phyloP scores from a whole-genome alignment of 2,329 filamentous ascomycete genomes.

The Exophiala bonariae region DNA sequence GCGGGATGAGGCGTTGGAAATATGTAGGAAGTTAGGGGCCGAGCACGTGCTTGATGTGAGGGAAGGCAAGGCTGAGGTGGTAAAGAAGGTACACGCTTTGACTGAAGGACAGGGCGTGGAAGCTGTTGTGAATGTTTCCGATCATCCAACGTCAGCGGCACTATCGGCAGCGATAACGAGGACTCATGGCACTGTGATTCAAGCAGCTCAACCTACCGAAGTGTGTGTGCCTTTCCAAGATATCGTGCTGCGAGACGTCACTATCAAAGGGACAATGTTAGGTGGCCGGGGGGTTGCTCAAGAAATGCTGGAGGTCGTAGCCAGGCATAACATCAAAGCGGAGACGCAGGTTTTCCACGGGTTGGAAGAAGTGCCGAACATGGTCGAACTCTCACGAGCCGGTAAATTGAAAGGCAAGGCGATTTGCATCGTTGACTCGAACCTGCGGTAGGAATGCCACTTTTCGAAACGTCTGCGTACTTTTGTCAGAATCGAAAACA shows the following conservation, averaged over 20 bases:
- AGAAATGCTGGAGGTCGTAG: constrained; percentile 49
- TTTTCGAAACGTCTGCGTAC: too few relatives aligned
- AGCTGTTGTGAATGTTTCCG: constrained; percentile 54
- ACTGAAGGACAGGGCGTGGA: constrained; percentile 54
- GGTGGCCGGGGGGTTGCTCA: constrained; percentile 44
- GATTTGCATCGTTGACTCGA: constrained; percentile 19
- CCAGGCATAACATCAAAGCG: constrained; percentile 48
- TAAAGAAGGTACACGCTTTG: constrained; percentile 47
- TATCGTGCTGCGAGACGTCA: constrained; percentile 55
- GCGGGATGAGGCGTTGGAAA: constrained; percentile 52
- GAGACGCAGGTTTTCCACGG: constrained; percentile 54
- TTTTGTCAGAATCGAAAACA: too few relatives aligned
- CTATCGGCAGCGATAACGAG: constrained; percentile 56
- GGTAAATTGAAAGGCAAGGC: constrained; percentile 57
- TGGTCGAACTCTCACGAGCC: constrained; percentile 50
- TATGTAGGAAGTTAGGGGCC: constrained; percentile 50
- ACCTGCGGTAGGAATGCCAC: neutral
- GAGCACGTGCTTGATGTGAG: constrained; percentile 56
- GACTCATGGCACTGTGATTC: constrained; percentile 60
- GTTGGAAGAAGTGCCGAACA: constrained; percentile 51
- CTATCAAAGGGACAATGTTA: constrained; percentile 49
- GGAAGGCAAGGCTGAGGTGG: constrained; percentile 47
- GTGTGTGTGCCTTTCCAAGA: constrained; percentile 44
- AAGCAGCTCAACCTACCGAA: constrained; percentile 53
- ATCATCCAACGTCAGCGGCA: constrained; percentile 49